Conservation (phyloP, 2,329 filamentous ascomycete genomes). For the Fusarium buharicum region DNA sequence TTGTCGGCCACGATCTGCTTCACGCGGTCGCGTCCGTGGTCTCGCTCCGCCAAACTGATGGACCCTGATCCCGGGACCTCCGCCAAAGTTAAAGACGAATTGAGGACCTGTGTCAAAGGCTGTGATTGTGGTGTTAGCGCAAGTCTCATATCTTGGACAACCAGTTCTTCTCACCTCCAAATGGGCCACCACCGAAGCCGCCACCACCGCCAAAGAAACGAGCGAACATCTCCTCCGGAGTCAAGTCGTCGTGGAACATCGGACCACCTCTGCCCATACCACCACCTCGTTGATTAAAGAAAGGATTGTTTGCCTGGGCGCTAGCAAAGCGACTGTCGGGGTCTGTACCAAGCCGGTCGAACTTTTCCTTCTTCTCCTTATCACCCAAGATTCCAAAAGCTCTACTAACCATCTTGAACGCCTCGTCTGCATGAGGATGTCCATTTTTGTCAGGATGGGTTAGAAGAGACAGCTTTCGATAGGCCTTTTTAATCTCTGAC, state of each 20-base stretch:
- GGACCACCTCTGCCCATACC: slow-evolving; percentile 63
- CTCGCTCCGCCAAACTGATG: slow-evolving; percentile 91
- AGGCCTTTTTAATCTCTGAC: slow-evolving; percentile 94
- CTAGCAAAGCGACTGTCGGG: slow-evolving; percentile 87
- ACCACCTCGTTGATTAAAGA: slow-evolving; percentile 65
- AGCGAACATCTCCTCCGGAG: slow-evolving; percentile 95
- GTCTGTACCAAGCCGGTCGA: slow-evolving; percentile 88
- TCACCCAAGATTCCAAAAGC: slow-evolving; percentile 95
- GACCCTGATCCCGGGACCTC: slow-evolving; percentile 89
- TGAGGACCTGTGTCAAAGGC: slow-evolving; percentile 82
- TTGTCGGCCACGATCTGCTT: slow-evolving; percentile 61
- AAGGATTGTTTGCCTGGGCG: slow-evolving; percentile 69
- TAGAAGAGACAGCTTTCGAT: slow-evolving; percentile 90
- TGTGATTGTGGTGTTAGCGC: slow-evolving; percentile 50
- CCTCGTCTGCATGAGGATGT: slow-evolving; percentile 93
- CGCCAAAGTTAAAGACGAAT: slow-evolving; percentile 95
- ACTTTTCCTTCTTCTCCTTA: slow-evolving; percentile 85
- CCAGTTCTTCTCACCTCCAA: slow-evolving; percentile 53
- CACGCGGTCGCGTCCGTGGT: slow-evolving; percentile 79
- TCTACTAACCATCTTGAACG: slow-evolving; percentile 96
- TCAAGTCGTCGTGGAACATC: slow-evolving; percentile 91
- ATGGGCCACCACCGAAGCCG: slow-evolving; percentile 70
- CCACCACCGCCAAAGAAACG: slow-evolving; percentile 86
- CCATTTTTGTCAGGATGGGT: slow-evolving; percentile 99
- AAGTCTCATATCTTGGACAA: not conserved